phyloP scores from a whole-genome alignment of 768 basidiomycete species.

The Lenzites betulinus region DNA sequence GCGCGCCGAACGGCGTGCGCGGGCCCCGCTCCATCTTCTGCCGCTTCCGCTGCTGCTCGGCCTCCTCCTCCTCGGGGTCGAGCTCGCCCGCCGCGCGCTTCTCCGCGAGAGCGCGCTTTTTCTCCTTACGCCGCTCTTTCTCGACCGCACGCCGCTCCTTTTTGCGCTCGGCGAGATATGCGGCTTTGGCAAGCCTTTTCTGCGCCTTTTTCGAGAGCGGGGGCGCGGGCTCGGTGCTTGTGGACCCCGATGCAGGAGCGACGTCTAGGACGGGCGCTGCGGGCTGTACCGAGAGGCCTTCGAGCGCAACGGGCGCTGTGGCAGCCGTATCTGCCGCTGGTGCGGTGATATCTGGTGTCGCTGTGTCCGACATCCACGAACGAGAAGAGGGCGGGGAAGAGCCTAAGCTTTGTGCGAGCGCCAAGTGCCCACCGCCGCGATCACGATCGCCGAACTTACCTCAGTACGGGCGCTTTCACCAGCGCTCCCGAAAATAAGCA shows the following conservation, averaged over 20 bases:
- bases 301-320: no score
- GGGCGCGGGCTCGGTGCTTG: constrained; percentile 2
- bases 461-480: no score
- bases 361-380: no score
- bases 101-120: constrained; percentile 60
- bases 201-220: constrained; percentile 75
- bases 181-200: constrained; percentile 75
- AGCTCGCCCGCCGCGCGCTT: constrained; percentile 68
- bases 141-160: constrained; percentile 75
- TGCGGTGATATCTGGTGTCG: no score
- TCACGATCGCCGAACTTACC: no score
- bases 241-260: background rate
- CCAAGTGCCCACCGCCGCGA: no score
- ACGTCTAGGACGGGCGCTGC: constrained; percentile 61
- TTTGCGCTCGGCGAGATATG: constrained; percentile 65
- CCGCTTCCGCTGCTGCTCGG: constrained; percentile 40
- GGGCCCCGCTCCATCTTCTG: constrained; percentile 32
- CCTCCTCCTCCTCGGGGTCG: constrained; percentile 37
- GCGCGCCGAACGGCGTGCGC: constrained; percentile 46
- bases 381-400: no score
- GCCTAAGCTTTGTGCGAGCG: no score
- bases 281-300: background rate
- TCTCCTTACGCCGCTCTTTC: constrained; percentile 75
- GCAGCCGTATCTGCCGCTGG: no score
- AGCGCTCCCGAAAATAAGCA: no score